Evolutionary conservation across 2,329 filamentous ascomycete species (phyloP).

Genomic region (Aspergillus spinulosporus): DNA sequence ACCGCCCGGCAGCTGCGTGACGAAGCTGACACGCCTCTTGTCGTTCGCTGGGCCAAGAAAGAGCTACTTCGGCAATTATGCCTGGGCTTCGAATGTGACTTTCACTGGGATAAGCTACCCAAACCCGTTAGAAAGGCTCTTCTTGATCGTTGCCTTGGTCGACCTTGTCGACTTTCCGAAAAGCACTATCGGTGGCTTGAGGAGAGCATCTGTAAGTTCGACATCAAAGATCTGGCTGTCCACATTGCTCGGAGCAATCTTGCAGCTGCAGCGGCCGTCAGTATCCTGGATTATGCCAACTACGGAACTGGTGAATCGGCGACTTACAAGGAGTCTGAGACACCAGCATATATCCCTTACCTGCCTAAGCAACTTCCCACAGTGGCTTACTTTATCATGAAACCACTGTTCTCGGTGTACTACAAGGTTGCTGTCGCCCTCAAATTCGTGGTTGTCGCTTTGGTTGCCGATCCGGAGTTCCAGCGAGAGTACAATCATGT

Average conservation of each 20-base stretch:
- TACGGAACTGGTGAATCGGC: conserved; percentile 30
- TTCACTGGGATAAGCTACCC: conserved; percentile 54
- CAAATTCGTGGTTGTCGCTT: conserved; percentile 53
- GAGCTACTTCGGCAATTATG: conserved; percentile 52
- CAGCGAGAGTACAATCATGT: conserved; percentile 53
- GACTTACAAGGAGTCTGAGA: conserved; percentile 27
- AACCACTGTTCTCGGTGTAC: conserved; percentile 44
- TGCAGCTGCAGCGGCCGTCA: conserved; percentile 42
- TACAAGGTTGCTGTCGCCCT: conserved; percentile 45
- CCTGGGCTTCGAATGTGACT: conserved; percentile 52
- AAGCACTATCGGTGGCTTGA: conserved; percentile 48
- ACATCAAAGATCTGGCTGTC: conserved; percentile 40
- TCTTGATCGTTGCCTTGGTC: conserved; percentile 49
- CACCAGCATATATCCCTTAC: conserved; percentile 31
- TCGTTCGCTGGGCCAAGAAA: conserved; percentile 44
- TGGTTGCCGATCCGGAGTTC: conserved; percentile 55
- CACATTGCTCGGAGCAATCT: conserved; percentile 53
- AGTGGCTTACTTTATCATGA: conserved; percentile 29
- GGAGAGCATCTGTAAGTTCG: conserved; percentile 40
- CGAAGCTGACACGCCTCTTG: conserved; percentile 39
- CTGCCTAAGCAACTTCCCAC: conserved; percentile 27
- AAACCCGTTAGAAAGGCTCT: conserved; percentile 49
- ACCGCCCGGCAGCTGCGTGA: conserved; percentile 37
- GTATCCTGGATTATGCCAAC: conserved; percentile 34
- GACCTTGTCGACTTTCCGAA: conserved; percentile 42